Conservation (phyloP, 352 stramenopile species). For the Phytophthora cryptogea region DNA sequence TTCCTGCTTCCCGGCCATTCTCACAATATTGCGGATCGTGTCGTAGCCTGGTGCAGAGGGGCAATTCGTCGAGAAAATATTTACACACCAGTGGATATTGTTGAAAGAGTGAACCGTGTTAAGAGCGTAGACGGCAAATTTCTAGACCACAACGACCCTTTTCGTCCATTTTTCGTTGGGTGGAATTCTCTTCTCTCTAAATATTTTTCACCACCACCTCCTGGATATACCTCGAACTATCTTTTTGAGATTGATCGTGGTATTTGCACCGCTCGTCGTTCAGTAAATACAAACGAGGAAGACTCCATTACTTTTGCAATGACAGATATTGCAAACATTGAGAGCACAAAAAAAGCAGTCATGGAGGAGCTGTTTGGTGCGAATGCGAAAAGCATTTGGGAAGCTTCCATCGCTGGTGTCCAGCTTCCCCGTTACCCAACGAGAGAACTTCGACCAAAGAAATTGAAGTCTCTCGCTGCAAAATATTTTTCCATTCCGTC, state of each 20-base stretch:
- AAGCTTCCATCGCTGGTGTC: neutral
- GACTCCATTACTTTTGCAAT: conserved; percentile 7
- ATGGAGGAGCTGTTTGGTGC: conserved; percentile 3
- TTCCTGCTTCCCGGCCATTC: conserved; percentile 5
- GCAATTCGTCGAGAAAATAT: conserved; percentile 1
- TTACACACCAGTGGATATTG: conserved; percentile 4
- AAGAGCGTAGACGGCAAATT: conserved; percentile 15
- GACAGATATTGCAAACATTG: neutral
- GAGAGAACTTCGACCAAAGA: too few species aligned
- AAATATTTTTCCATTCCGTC: too few species aligned
- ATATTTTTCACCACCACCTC: conserved; percentile 12
- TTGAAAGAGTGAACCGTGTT: conserved; percentile 1
- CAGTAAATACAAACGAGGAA: neutral
- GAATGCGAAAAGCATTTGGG: conserved; percentile 8
- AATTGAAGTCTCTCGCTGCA: too few species aligned
- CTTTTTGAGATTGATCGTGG: conserved; percentile 16
- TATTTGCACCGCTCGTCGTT: conserved; percentile 11
- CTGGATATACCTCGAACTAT: conserved; percentile 12
- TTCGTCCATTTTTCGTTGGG: conserved; percentile 6
- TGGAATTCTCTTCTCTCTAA: conserved; percentile 9
- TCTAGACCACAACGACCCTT: conserved; percentile 7
- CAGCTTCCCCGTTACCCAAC: conserved; percentile 10
- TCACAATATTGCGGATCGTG: conserved; percentile 19
- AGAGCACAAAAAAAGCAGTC: neutral
- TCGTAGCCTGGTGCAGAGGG: conserved; percentile 12